phyloP scores from a whole-genome alignment of 1,284 basidiomycete genomes.

The Tylopilus sp. region DNA sequence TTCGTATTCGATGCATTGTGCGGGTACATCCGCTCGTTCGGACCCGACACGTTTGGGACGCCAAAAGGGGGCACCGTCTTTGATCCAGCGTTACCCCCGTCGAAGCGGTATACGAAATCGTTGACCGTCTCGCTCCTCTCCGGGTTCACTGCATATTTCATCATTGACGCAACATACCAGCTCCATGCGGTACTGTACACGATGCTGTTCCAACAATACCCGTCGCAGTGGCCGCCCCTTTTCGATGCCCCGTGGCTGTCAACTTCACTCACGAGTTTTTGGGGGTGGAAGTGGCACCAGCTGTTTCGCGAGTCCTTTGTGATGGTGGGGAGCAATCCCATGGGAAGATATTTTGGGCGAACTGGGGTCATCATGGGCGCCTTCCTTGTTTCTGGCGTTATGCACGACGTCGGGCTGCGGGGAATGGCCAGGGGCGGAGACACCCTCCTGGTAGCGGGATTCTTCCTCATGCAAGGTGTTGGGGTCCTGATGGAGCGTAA shows the following conservation, averaged over 20 bases:
- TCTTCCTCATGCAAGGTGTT: slow-evolving; percentile 55
- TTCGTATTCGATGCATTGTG: slow-evolving; percentile 10
- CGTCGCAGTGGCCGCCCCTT: slow-evolving; percentile 41
- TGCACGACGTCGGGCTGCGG: slow-evolving; percentile 57
- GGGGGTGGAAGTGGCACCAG: slow-evolving; percentile 48
- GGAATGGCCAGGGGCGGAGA: slow-evolving; percentile 55
- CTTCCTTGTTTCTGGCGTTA: slow-evolving; percentile 52
- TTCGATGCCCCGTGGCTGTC: slow-evolving; percentile 40
- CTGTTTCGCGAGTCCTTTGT: slow-evolving; percentile 40
- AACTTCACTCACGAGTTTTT: slow-evolving; percentile 40
- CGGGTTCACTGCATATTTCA: slow-evolving; percentile 40
- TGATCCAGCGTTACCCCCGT: slow-evolving; percentile 40
- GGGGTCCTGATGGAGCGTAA: slow-evolving; percentile 47
- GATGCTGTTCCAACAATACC: slow-evolving; percentile 35
- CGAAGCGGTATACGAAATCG: slow-evolving; percentile 43
- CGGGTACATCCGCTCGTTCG: slow-evolving; percentile 8
- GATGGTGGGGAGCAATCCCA: slow-evolving; percentile 30
- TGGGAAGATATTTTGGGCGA: slow-evolving; percentile 40
- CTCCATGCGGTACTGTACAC: slow-evolving; percentile 42
- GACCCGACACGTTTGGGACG: slow-evolving; percentile 25
- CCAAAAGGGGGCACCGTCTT: slow-evolving; percentile 46
- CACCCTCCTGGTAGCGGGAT: slow-evolving; percentile 42
- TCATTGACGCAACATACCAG: slow-evolving; percentile 44
- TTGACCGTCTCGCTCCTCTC: slow-evolving; percentile 39
- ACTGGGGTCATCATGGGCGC: slow-evolving; percentile 48